Percentiles rank a stretch among this genome's conserved stretches.
Conservation (phyloP, 495 filamentous ascomycete genomes). For the Penicillium daleae region DNA sequence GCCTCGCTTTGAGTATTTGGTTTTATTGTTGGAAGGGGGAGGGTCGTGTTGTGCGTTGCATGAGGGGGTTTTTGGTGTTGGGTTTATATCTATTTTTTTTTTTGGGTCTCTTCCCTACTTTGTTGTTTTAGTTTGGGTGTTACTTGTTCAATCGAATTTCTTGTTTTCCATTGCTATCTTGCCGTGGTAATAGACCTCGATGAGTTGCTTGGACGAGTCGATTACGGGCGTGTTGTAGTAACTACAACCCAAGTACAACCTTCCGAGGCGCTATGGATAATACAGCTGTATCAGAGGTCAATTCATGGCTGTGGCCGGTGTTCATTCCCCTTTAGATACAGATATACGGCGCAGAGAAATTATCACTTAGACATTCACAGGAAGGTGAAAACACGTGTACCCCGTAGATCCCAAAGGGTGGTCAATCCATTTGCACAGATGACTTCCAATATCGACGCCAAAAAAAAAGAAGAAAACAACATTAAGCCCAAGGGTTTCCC, state of each 20-base stretch:
- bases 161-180: neutral
- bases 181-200: neutral
- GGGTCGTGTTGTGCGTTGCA: conserved; percentile 9
- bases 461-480: neutral
- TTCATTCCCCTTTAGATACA: neutral
- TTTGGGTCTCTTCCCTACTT: conserved; percentile 16
- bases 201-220: neutral
- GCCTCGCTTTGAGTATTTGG: no score
- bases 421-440: conserved; percentile 3
- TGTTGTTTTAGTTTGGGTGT: conserved; percentile 8
- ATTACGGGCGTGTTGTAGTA: neutral
- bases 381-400: neutral
- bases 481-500: neutral
- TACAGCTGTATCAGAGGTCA: neutral
- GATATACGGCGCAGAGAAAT: neutral
- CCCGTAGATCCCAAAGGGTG: neutral
- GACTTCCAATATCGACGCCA: conserved; percentile 13
- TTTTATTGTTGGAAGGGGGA: neutral
- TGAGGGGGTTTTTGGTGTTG: conserved; percentile 25
- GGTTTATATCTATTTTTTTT: conserved; percentile 13
- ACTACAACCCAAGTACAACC: neutral
- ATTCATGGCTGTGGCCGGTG: neutral
- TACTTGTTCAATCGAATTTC: neutral
- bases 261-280: neutral
- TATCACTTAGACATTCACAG: conserved; percentile 1